phyloP scores from a whole-genome alignment of 1,284 basidiomycete genomes.

The Cutaneotrichosporon cyanovorans region DNA sequence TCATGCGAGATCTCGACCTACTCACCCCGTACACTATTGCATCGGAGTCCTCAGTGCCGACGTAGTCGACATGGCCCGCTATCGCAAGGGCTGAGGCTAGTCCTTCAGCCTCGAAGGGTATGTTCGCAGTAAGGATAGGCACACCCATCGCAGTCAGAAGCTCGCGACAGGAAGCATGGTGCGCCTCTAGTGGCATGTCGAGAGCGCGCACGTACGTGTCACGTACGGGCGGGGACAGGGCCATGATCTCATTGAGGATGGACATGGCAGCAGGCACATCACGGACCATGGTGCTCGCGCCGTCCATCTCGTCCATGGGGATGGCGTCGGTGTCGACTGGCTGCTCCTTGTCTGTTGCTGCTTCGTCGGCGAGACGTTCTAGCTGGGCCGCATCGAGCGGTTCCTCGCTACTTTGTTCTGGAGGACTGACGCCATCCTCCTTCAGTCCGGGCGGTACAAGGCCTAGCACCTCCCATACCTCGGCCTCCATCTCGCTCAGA shows the following conservation, averaged over 20 bases:
- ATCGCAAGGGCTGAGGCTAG: slow-evolving; percentile 66
- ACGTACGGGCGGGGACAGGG: slow-evolving; percentile 12
- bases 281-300: too few species aligned
- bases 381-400: background rate
- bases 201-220: slow-evolving; percentile 29
- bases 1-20: background rate
- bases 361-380: background rate
- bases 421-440: too few species aligned
- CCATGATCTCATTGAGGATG: slow-evolving; percentile 19
- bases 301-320: too few species aligned
- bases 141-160: slow-evolving; percentile 67
- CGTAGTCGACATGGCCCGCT: slow-evolving; percentile 67
- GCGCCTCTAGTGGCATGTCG: slow-evolving; percentile 25
- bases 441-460: too few species aligned
- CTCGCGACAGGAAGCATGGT: slow-evolving; percentile 35
- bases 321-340: background rate
- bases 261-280: background rate
- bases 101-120: slow-evolving; percentile 72
- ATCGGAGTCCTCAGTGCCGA: slow-evolving; percentile 74
- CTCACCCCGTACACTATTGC: slow-evolving; percentile 41
- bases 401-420: too few species aligned
- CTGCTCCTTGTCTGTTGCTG: background rate
- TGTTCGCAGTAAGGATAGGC: slow-evolving; percentile 59
- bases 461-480: slow-evolving; percentile 20
- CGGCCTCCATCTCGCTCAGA: slow-evolving; percentile 31